Evolutionary conservation across 164 flowering plant genomes (phyloP), one percentile per base, ranked within the genome.

Genomic region (Aristolochia contorta): DNA sequence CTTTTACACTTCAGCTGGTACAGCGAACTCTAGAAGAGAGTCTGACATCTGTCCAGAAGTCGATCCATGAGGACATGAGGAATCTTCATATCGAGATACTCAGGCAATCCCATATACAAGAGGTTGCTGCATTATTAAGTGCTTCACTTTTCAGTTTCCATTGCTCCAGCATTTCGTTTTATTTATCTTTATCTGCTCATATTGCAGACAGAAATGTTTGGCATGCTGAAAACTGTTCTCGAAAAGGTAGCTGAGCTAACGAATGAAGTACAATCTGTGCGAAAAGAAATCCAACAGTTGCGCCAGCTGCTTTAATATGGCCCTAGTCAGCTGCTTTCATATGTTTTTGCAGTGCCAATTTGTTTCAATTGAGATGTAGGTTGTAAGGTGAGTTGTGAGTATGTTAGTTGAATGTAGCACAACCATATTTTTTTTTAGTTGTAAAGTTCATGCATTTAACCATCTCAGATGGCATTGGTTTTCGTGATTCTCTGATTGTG

Each of bases 11-110:
- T 58, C 96, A 92, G 78, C 81, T 89, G 37, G 79, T 92, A 67
- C 98, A 92, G 70, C 86, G 82, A 13, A 81, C 93, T 14, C 81
- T 89, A 24, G 91, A 87, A 65, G 98, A 89, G 69, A 83, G 85
- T 43, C 85, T 87, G 23, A 69, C 75, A 57, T 77, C 97, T 16
- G 78, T 86, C 60, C 96, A 91, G 76, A 80, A 82, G 65, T 85
- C 96, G 23, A 80, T 82, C 27, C 97, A 91, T 19, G 97, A 82
- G 33, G 97, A 86, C 65, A 73, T 87, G 81, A 78, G 96, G 69
- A 94, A 94, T 72, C 88, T 94, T 70, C 99, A 94, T 67, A 80
- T 91, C 46, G 99, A 94, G 78, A 71, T 94, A 60, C 58, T 91
- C 47, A 85, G 96, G 65, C 99, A 94, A 64, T 89, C 83, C 48